Evolutionary conservation across 2,329 filamentous ascomycete species (phyloP).

Genomic region (Hypoxylon sp.): DNA sequence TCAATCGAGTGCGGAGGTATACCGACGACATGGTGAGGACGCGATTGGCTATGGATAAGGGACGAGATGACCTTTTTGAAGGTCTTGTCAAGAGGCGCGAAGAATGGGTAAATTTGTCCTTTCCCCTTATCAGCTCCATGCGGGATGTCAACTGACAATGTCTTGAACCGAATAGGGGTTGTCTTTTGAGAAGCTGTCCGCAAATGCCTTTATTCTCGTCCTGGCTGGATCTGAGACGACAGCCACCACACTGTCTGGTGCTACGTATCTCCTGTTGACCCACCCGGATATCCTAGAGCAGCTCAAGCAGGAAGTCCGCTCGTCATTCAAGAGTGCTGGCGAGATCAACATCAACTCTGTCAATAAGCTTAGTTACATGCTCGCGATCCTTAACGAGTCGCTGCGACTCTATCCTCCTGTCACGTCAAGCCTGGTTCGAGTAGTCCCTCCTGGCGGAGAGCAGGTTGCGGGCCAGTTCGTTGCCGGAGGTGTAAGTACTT

Average conservation of each 20-base stretch:
- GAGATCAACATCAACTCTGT: conserved; percentile 56
- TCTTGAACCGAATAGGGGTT: conserved; percentile 38
- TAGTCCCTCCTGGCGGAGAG: conserved; percentile 42
- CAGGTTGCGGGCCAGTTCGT: conserved; percentile 46
- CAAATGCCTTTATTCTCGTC: conserved; percentile 49
- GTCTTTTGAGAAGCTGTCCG: conserved; percentile 45
- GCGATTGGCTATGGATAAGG: conserved; percentile 43
- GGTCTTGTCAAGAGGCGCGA: conserved; percentile 51
- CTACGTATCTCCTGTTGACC: conserved; percentile 48
- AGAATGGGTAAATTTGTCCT: conserved; percentile 45
- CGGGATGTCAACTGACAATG: neutral
- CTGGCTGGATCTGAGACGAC: conserved; percentile 51
- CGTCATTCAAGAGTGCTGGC: conserved; percentile 52
- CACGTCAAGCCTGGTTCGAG: conserved; percentile 43
- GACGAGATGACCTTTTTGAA: conserved; percentile 51
- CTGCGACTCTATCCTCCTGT: conserved; percentile 58
- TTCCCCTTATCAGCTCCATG: too few relatives aligned
- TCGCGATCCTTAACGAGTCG: conserved; percentile 58
- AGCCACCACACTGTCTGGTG: conserved; percentile 49
- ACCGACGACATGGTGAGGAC: conserved; percentile 44
- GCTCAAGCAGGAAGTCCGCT: conserved; percentile 56
- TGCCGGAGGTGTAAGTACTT: conserved; percentile 46
- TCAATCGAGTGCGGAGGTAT: conserved; percentile 34
- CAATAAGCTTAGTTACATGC: conserved; percentile 55
- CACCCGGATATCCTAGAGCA: conserved; percentile 52